Evolutionary conservation across 2,329 filamentous ascomycete species (phyloP).

Genomic region (Cladophialophora immunda): DNA sequence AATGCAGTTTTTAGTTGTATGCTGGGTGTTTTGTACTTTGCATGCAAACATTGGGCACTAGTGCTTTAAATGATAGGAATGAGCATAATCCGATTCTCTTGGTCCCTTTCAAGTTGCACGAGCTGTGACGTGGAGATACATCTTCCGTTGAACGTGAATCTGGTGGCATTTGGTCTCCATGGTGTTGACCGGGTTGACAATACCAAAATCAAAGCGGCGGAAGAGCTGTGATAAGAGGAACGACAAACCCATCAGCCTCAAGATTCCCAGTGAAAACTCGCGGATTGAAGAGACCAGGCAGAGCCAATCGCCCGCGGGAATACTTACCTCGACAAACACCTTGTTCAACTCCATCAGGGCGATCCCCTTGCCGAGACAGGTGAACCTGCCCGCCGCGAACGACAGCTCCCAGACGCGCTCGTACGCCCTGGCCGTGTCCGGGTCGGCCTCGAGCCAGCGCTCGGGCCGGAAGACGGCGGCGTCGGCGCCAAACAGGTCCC

Average conservation of each 20-base stretch:
- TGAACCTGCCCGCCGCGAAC: constrained; percentile 56
- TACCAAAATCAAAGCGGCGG: constrained; percentile 16
- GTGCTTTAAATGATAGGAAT: too few relatives aligned
- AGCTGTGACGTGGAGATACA: constrained; percentile 11
- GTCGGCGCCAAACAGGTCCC: constrained; percentile 42
- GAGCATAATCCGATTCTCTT: neutral
- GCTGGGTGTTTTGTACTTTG: neutral
- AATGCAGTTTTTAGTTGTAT: neutral
- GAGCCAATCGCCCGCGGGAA: too few relatives aligned
- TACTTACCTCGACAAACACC: constrained; percentile 56
- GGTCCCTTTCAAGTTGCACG: neutral
- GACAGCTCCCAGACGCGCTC: constrained; percentile 51
- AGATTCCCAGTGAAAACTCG: too few relatives aligned
- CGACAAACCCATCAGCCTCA: neutral
- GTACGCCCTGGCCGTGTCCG: constrained; percentile 8
- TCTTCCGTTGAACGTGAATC: constrained; percentile 15
- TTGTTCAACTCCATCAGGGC: constrained; percentile 61
- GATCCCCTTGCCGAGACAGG: constrained; percentile 57
- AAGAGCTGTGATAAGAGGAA: constrained; percentile 8
- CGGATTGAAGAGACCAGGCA: too few relatives aligned
- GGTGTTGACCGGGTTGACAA: constrained; percentile 15
- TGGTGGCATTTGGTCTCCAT: constrained; percentile 16
- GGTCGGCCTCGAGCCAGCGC: constrained; percentile 45
- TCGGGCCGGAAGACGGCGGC: constrained; percentile 53
- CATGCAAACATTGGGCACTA: too few relatives aligned